Evolutionary conservation across 73 alveolate species (phyloP), one percentile per base, ranked within the genome.

Genomic region (Uronychia setigera): DNA sequence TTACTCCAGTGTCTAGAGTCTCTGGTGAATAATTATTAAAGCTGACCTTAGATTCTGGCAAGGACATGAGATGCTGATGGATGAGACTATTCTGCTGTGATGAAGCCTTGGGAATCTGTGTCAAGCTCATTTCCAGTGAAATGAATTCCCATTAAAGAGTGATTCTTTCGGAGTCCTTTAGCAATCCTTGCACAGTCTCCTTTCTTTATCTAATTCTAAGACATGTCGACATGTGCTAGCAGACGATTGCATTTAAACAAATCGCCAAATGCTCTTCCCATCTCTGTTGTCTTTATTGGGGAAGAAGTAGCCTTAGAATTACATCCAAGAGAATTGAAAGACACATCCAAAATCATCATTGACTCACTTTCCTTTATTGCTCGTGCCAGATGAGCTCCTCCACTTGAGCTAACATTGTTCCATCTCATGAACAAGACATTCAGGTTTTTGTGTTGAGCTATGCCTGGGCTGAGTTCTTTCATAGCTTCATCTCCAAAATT

Each of bases 81-180:
- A 59, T 29, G 76, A 1, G 58, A 29, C 77, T 78, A 75, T 1
- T 33, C 60, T 9, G 78, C 60, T 31, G 34, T 84, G 30, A 95
- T 91, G 88, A 95, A 95, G 0, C 99, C 99, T 78, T 84, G 79
- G 33, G 86, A 92, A 81, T 94, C 95, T 1, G 91, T 93, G 80
- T 81, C 80, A 88, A 88, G 92, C 83, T 94, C 95, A 81, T 94
- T 94, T 59, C 98, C 98, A 81, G 84, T 91, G 57, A 94, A 93
- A 84, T 94, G 98, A 1, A 94, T 75, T 0, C 98, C 98, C 84
- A 94, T 58, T 14, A 94, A 84, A 27, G 98, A 84, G 84, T 94
- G 98, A 84, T 94, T 94, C 60, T 83, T 82, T 81, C 88, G 91
- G 33, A 91, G 84, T 80, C 92, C 90, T 81, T 94, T 94, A 25